Conservation (phyloP, 805 yeast genomes). For the Saccharomycopsis fermentans region DNA sequence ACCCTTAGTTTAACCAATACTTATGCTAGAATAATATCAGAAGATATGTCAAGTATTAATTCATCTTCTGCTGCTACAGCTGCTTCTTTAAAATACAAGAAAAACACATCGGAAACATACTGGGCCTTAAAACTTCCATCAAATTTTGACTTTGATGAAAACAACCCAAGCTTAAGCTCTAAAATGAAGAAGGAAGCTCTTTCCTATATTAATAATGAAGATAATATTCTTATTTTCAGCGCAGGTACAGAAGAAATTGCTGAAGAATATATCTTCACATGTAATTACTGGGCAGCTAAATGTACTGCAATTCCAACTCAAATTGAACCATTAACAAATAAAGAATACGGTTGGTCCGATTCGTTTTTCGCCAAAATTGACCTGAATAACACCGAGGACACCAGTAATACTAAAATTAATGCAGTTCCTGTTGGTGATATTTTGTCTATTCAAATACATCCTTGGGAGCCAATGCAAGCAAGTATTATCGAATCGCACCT, state of each 20-base stretch:
- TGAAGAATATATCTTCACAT: constrained; percentile 56
- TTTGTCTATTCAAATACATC: constrained; percentile 19
- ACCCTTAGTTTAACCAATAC: constrained; percentile 42
- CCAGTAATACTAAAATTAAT: constrained; percentile 4
- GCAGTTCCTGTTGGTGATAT: constrained; percentile 3
- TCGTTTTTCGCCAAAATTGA: constrained; percentile 3
- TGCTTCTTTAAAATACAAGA: constrained; percentile 13
- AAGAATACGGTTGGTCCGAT: constrained; percentile 72
- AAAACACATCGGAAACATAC: constrained; percentile 29
- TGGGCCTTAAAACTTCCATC: constrained; percentile 53
- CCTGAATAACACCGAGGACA: background rate
- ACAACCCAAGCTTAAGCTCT: constrained; percentile 7
- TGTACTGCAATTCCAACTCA: constrained; percentile 71
- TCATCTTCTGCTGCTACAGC: background rate
- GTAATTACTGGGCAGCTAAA: constrained; percentile 88
- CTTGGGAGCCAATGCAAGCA: constrained; percentile 27
- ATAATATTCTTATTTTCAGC: constrained; percentile 44
- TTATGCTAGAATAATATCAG: constrained; percentile 37
- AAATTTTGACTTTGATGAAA: constrained; percentile 24
- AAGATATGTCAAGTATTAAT: constrained; percentile 24
- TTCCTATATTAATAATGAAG: constrained; percentile 19
- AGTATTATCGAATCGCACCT: constrained; percentile 23
- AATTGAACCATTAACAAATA: constrained; percentile 57
- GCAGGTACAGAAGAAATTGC: constrained; percentile 63
- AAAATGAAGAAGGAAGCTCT: constrained; percentile 14